Evolutionary conservation across 768 basidiomycete genomes (phyloP).

Genomic region (Lepiota venenata): DNA sequence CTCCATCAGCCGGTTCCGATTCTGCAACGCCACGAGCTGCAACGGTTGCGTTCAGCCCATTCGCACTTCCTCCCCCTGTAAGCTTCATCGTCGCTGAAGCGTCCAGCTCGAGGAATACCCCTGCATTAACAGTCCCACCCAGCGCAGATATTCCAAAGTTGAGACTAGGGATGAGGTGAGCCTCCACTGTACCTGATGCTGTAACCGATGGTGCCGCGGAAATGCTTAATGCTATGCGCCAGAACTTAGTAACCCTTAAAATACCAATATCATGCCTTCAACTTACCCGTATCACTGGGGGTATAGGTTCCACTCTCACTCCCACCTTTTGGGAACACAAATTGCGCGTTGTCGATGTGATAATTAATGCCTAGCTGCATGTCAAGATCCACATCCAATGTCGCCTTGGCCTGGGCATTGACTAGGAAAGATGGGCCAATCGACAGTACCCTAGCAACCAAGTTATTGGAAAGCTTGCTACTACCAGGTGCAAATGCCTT

Average conservation of each 20-base stretch:
- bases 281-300: constrained; percentile 41
- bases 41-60: neutral
- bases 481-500: constrained; percentile 4
- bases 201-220: constrained; percentile 35
- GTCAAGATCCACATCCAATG: constrained; percentile 35
- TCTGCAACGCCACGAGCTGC: neutral
- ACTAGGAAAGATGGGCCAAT: constrained; percentile 47
- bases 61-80: constrained; percentile 20
- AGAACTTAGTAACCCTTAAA: neutral
- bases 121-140: constrained; percentile 28
- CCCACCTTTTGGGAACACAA: constrained; percentile 40
- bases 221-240: constrained; percentile 32
- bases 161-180: constrained; percentile 47
- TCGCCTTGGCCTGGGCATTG: constrained; percentile 31
- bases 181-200: constrained; percentile 37
- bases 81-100: constrained; percentile 26
- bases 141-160: constrained; percentile 44
- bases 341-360: constrained; percentile 33
- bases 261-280: neutral
- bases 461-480: neutral
- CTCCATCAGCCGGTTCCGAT: neutral
- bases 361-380: constrained; percentile 41
- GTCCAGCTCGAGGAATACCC: constrained; percentile 40
- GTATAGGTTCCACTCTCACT: constrained; percentile 25
- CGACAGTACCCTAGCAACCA: constrained; percentile 33